These are phyloP conservation scores for Arthrobotrys pseudoclavata DNA, from an alignment of 2,329 filamentous ascomycete species.

Conservation along the genomic window DNA sequence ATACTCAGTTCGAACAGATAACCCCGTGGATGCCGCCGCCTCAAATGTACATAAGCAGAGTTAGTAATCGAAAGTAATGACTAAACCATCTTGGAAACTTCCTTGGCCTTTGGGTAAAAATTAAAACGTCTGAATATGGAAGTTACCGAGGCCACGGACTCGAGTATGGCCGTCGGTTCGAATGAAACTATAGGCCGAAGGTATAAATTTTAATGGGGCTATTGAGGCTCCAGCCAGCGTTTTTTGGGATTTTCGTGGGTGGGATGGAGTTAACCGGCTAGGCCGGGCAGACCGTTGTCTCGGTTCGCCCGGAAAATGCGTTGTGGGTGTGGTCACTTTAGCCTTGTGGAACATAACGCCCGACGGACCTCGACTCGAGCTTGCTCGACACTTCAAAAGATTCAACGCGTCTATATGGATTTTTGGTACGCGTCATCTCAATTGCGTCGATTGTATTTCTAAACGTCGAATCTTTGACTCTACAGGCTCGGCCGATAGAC, in stretches of 20 bases:
- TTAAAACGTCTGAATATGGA: not conserved
- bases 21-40: conserved; percentile 4
- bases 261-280: conserved; percentile 28
- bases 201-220: not conserved
- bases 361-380: too few species aligned
- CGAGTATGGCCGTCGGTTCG: conserved; percentile 20
- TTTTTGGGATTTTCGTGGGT: not conserved
- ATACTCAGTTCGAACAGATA: not conserved
- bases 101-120: not conserved
- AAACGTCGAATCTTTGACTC: not conserved
- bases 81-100: conserved; percentile 23
- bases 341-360: not conserved
- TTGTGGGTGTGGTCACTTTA: conserved; percentile 11
- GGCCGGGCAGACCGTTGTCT: conserved; percentile 9
- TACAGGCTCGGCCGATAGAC: not conserved
- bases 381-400: not conserved
- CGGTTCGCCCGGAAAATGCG: conserved; percentile 53
- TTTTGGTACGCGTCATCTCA: not conserved
- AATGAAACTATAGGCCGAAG: not conserved
- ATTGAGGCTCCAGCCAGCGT: not conserved
- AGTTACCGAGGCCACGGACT: conserved; percentile 35
- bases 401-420: not conserved
- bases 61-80: conserved; percentile 39
- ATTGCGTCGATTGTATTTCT: conserved; percentile 16
- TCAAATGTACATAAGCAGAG: conserved; percentile 9